These are phyloP conservation scores for Karstenula rhodostoma DNA, from an alignment of 2,329 filamentous ascomycete genomes.

Conservation along the genomic window DNA sequence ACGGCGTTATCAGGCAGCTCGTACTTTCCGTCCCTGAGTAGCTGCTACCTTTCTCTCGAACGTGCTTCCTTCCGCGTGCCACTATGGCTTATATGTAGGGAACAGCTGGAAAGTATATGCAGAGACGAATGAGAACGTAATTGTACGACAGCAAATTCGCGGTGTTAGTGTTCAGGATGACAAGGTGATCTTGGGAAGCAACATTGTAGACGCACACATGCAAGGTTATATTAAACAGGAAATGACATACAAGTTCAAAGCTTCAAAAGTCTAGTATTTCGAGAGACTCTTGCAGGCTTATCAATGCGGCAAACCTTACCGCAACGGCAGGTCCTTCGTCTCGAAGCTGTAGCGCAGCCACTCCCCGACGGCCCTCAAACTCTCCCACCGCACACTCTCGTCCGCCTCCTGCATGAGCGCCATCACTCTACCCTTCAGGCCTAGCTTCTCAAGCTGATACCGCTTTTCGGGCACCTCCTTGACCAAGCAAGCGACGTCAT, in stretches of 20 bases:
- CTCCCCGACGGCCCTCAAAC: constrained; percentile 81
- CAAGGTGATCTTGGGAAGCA: background rate
- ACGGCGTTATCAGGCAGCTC: no score
- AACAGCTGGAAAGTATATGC: no score
- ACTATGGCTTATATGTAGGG: no score
- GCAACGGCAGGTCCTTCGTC: constrained; percentile 43
- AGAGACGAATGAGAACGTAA: no score
- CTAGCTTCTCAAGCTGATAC: constrained; percentile 79
- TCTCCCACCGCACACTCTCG: constrained; percentile 92
- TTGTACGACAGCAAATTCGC: no score
- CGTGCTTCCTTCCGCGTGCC: no score
- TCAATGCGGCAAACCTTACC: constrained; percentile 24
- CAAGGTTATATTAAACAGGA: constrained; percentile 8
- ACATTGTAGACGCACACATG: constrained; percentile 2
- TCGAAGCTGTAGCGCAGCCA: constrained; percentile 73
- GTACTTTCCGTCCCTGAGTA: no score
- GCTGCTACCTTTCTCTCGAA: no score
- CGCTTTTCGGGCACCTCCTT: constrained; percentile 89
- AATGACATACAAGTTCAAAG: constrained; percentile 9
- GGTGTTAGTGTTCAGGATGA: no score
- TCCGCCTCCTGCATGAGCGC: constrained; percentile 90
- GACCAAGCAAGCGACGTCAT: constrained; percentile 87
- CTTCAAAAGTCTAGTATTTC: background rate
- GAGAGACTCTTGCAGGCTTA: background rate
- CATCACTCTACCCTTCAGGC: constrained; percentile 88